Percentiles rank a stretch among this genome's conserved stretches.
These are phyloP conservation scores for Dactylellina drechsleri DNA, from an alignment of 2,329 filamentous ascomycete genomes.

Conservation along the genomic window DNA sequence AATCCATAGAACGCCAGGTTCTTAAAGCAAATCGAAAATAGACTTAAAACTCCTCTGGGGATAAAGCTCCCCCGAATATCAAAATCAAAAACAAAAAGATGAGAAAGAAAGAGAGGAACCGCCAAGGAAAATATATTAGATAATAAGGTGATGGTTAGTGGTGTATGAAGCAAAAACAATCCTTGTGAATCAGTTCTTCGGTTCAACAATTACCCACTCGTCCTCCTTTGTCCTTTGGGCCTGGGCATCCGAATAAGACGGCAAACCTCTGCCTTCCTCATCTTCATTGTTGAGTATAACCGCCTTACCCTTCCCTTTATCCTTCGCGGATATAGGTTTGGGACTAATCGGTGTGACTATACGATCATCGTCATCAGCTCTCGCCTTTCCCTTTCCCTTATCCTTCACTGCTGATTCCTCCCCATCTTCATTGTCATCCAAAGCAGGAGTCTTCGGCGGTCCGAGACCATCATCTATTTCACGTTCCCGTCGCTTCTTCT, in stretches of 20 bases:
- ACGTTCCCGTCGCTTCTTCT: constrained; percentile 7
- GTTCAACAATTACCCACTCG: constrained; percentile 41
- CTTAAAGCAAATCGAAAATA: not conserved
- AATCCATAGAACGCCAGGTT: constrained; percentile 21
- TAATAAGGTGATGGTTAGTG: not conserved
- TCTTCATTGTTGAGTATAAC: constrained; percentile 20
- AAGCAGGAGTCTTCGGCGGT: constrained; percentile 14
- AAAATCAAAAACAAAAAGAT: not conserved
- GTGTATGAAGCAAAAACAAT: too few species aligned
- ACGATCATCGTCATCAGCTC: not conserved
- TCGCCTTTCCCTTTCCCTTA: constrained; percentile 32
- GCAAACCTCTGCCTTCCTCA: constrained; percentile 15
- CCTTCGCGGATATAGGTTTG: constrained; percentile 38
- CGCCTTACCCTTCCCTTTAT: constrained; percentile 50
- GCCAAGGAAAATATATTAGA: not conserved
- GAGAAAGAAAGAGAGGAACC: not conserved
- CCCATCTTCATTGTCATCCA: constrained; percentile 3
- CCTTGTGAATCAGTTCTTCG: constrained; percentile 24
- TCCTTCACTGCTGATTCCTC: constrained; percentile 5
- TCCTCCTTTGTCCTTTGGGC: constrained; percentile 25
- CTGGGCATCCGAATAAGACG: constrained; percentile 35
- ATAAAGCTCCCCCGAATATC: not conserved
- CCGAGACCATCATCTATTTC: constrained; percentile 4
- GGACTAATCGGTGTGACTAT: constrained; percentile 23
- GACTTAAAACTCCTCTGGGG: not conserved